phyloP scores from a whole-genome alignment of 352 stramenopile genomes.

The Pythium aphanidermatum region DNA sequence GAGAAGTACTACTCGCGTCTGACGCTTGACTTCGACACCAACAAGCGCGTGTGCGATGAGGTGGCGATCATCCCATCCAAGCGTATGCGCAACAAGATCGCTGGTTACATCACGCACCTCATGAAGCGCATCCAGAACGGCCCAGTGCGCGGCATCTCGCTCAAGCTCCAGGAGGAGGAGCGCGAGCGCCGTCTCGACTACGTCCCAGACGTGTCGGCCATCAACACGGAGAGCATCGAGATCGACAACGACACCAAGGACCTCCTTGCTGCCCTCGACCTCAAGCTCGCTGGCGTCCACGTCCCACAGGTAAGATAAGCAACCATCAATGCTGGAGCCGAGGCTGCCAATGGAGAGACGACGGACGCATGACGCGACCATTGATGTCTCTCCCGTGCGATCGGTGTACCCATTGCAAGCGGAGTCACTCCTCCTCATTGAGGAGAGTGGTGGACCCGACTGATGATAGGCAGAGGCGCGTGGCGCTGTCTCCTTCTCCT shows the following conservation, averaged over 20 bases:
- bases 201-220: constrained; percentile 96
- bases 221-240: constrained; percentile 92
- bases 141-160: constrained; percentile 98
- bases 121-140: constrained; percentile 99
- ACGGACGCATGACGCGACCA: constrained; percentile 5
- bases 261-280: constrained; percentile 94
- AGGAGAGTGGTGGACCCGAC: constrained; percentile 10
- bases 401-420: constrained; percentile 67
- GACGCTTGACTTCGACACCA: constrained; percentile 99
- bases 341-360: constrained; percentile 28
- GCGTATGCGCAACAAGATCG: constrained; percentile 99
- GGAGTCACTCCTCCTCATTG: constrained; percentile 10
- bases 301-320: constrained; percentile 71
- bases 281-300: constrained; percentile 89
- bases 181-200: constrained; percentile 99
- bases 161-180: constrained; percentile 99
- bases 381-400: background rate
- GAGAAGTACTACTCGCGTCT: constrained; percentile 99
- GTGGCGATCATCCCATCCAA: constrained; percentile 99
- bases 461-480: background rate
- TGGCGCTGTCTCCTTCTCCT: constrained; percentile 1
- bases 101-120: constrained; percentile 99
- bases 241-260: constrained; percentile 99
- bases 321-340: constrained; percentile 77
- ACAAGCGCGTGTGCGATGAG: constrained; percentile 97